A percentile compares a stretch with the other conserved stretches of the same genome.
phyloP scores from a whole-genome alignment of 176 grass and related monocot species.

The Coix lacrymajobi region DNA sequence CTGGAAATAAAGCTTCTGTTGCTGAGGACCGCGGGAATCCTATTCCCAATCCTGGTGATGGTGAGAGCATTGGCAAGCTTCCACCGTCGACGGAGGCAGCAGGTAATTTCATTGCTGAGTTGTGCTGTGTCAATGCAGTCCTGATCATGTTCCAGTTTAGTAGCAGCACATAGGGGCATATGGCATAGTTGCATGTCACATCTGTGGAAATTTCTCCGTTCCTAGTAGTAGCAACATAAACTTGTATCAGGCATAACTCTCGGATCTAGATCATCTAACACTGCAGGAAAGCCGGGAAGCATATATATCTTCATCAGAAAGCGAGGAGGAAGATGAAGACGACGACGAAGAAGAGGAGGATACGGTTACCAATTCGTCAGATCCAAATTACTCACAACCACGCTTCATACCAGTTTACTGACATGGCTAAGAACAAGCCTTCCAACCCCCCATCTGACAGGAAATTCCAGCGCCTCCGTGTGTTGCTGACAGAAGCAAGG shows the following conservation, averaged over 20 bases:
- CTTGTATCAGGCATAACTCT: slow-evolving; percentile 37
- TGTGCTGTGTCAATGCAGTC: neutral
- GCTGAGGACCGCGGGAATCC: slow-evolving; percentile 57
- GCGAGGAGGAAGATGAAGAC: neutral
- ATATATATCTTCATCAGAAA: slow-evolving; percentile 19
- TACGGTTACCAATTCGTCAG: neutral
- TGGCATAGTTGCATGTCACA: neutral
- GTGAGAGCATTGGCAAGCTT: slow-evolving; percentile 55
- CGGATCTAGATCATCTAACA: slow-evolving; percentile 45
- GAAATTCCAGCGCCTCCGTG: neutral
- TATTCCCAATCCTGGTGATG: slow-evolving; percentile 75
- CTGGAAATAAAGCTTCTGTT: slow-evolving; percentile 51
- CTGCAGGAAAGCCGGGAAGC: slow-evolving; percentile 36
- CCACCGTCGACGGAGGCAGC: slow-evolving; percentile 56
- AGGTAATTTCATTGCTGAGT: slow-evolving; percentile 37
- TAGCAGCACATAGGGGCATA: neutral
- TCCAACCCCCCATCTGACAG: neutral
- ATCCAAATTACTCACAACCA: neutral
- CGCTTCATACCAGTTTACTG: slow-evolving; percentile 31
- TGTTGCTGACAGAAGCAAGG: neutral
- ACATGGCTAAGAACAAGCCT: slow-evolving; percentile 13
- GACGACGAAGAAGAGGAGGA: neutral
- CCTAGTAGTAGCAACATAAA: neutral
- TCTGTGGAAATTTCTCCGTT: slow-evolving; percentile 10
- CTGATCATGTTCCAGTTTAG: neutral